Evolutionary conservation across 345 rosid genomes (phyloP).

Genomic region (Rhodamnia argentea): DNA sequence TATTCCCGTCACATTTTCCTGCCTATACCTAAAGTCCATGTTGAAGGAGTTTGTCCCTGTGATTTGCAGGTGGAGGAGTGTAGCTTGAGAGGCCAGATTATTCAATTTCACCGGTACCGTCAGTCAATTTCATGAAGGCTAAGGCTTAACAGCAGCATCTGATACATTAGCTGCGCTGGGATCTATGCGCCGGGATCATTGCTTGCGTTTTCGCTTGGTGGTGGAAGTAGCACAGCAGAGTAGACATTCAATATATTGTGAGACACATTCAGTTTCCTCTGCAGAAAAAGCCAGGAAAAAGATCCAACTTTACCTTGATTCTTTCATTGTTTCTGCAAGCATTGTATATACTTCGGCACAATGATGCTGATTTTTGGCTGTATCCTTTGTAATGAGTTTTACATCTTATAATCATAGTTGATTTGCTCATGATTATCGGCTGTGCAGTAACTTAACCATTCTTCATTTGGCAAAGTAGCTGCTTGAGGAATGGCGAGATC

Average conservation of each 20-base stretch:
- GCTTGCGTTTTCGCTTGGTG: not conserved
- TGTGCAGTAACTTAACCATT: not conserved
- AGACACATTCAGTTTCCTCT: not conserved
- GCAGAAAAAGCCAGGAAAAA: not conserved
- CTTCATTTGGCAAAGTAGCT: not conserved
- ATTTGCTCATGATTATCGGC: not conserved
- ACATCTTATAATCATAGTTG: not conserved
- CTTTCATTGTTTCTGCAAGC: not conserved
- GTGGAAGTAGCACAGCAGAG: not conserved
- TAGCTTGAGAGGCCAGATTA: conserved; percentile 50
- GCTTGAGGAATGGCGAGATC: not conserved
- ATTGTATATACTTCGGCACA: not conserved
- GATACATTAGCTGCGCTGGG: not conserved
- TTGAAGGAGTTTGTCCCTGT: not conserved
- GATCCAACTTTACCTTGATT: not conserved
- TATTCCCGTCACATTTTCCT: not conserved
- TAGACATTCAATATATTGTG: not conserved
- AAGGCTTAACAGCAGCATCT: not conserved
- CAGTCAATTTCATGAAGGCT: not conserved
- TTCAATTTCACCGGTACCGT: conserved; percentile 27
- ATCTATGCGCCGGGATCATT: not conserved
- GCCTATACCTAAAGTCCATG: not conserved
- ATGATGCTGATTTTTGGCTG: not conserved
- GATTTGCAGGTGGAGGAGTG: conserved; percentile 64
- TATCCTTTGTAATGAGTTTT: not conserved